phyloP scores from a whole-genome alignment of 768 basidiomycete species.

The Boletus rubropictus region DNA sequence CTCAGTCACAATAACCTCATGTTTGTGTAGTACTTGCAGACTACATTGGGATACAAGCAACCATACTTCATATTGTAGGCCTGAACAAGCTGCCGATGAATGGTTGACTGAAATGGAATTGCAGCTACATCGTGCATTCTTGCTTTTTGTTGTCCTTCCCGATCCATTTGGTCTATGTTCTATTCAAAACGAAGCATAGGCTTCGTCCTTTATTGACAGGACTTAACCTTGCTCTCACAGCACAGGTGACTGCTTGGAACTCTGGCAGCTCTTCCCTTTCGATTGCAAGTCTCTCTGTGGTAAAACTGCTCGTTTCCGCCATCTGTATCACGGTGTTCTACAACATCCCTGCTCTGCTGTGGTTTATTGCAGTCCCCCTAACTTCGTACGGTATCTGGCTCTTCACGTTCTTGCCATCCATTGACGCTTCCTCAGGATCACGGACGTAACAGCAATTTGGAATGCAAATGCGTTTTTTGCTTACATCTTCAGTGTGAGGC shows the following conservation, averaged over 20 bases:
- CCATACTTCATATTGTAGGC: conserved; percentile 86
- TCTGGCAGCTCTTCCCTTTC: conserved; percentile 1
- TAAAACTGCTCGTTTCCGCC: conserved; percentile 32
- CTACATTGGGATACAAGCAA: conserved; percentile 69
- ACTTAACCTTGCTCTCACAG: conserved; percentile 45
- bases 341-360: conserved; percentile 60
- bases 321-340: conserved; percentile 37
- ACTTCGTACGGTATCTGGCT: conserved; percentile 51
- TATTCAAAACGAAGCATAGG: conserved; percentile 43
- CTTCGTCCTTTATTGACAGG: conserved; percentile 44
- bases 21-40: conserved; percentile 66
- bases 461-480: conserved; percentile 91
- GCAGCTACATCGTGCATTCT: conserved; percentile 84
- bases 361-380: conserved; percentile 68
- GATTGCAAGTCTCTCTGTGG: conserved; percentile 21
- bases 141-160: conserved; percentile 76
- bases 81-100: neutral
- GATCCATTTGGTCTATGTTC: conserved; percentile 67
- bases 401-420: neutral
- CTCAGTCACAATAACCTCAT: conserved; percentile 1
- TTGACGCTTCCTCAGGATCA: conserved; percentile 45
- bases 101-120: conserved; percentile 1
- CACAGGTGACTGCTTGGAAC: conserved; percentile 16
- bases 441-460: conserved; percentile 84
- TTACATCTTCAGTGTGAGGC: conserved; percentile 75